Base-by-base conservation (phyloP, 176 grass and related monocot species). In the Phoenix roebelenii region DNA sequence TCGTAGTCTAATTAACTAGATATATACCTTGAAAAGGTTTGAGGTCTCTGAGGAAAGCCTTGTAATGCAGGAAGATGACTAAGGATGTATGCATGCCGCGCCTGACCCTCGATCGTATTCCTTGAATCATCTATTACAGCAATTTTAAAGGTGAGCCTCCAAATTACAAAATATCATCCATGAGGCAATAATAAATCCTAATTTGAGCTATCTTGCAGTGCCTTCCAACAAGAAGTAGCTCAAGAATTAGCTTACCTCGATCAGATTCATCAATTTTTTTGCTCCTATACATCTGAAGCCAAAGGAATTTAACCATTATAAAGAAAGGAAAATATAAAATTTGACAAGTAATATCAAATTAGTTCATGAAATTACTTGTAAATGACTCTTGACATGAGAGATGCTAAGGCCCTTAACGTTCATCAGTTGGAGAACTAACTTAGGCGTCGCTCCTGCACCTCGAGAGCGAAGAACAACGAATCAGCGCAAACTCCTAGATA, bases 321-420 rank as follows among this genome's bases (percentile, higher is more conserved):
- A 14, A 44, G 35, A 44, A 12, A 44, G 2, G 9, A 44, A 14
- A 44, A 44, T 44, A 12, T 9, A 44, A 14, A 44, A 14, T 44
- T 44, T 44, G 10, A 44, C 9, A 3, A 44, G 10, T 3, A 44
- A 44, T 14, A 14, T 3, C 35, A 44, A 44, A 12, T 44, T 14
- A 39, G 35, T 44, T 12, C 35, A 12, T 3, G 10, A 12, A 44
- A 44, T 44, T 80, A 89, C 86, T 63, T 89, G 86, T 18, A 89
- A 78, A 57, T 89, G 86, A 65, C 86, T 89, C 75, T 89, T 89
- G 67, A 89, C 78, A 76, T 89, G 86, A 67, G 82, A 78, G 72
- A 89, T 85, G 82, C 82, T 85, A 5, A 89, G 86, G 23, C 78
- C 86, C 77, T 80, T 73, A 1, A 85, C 86, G 26, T 85, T 85